Conservation (phyloP, 1,284 basidiomycete species). For the Afroboletus lepidellus region DNA sequence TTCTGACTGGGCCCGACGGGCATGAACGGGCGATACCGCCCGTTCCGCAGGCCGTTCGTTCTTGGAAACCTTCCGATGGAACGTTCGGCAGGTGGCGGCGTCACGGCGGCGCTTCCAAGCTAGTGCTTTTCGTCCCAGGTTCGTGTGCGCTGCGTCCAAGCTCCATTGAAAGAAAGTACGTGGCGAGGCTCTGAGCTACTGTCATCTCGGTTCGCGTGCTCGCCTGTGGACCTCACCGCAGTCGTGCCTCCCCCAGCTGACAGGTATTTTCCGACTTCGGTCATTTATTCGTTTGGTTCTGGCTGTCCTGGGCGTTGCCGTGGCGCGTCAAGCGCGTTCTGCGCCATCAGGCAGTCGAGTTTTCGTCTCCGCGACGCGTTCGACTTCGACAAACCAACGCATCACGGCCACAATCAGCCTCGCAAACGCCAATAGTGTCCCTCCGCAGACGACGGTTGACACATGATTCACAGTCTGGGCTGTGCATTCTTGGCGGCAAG, state of each 20-base stretch:
- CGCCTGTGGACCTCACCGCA: conserved; percentile 9
- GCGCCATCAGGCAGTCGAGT: neutral
- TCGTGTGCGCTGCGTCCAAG: too few species aligned
- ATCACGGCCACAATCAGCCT: neutral
- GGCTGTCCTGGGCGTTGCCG: neutral
- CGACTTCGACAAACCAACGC: conserved; percentile 1
- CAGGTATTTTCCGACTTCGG: neutral
- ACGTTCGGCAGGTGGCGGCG: conserved; percentile 6
- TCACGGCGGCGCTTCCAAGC: conserved; percentile 7
- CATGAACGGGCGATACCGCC: conserved; percentile 9
- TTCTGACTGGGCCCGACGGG: conserved; percentile 1
- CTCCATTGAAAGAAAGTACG: too few species aligned
- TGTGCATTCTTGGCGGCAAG: conserved; percentile 12
- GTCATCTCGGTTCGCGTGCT: neutral
- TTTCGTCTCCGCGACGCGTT: neutral
- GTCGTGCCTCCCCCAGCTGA: neutral
- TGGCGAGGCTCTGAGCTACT: too few species aligned
- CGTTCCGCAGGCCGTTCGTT: neutral
- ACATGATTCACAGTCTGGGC: conserved; percentile 15
- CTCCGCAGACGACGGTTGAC: neutral
- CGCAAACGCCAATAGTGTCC: neutral
- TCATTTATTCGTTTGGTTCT: neutral
- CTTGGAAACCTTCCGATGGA: conserved; percentile 24
- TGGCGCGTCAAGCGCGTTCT: neutral
- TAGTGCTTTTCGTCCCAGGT: too few species aligned